These are phyloP conservation scores for Ophiostoma fasciatum DNA, from an alignment of 2,329 filamentous ascomycete species.

Conservation along the genomic window DNA sequence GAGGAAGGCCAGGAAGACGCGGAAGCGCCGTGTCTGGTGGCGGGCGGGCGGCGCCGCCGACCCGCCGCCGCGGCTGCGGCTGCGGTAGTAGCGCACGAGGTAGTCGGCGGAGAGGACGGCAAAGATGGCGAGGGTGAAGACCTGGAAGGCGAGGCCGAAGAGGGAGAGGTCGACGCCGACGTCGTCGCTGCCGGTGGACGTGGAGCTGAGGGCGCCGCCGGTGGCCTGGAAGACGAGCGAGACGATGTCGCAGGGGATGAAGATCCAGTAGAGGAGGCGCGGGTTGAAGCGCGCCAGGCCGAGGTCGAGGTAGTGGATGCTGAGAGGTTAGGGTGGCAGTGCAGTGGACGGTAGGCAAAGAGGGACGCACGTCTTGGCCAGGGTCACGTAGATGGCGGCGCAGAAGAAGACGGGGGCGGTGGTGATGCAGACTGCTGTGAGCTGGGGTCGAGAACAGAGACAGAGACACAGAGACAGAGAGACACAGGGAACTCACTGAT, in stretches of 20 bases:
- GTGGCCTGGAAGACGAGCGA: slow-evolving; percentile 40
- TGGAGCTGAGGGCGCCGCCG: slow-evolving; percentile 36
- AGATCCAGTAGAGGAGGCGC: slow-evolving; percentile 27
- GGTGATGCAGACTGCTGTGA: slow-evolving; percentile 39
- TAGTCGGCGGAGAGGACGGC: slow-evolving; percentile 33
- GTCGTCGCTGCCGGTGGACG: slow-evolving; percentile 28
- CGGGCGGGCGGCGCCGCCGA: neutral
- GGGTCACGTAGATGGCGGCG: slow-evolving; percentile 52
- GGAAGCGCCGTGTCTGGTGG: slow-evolving; percentile 1
- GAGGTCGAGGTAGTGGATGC: slow-evolving; percentile 23
- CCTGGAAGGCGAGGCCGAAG: slow-evolving; percentile 43
- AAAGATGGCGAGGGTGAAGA: slow-evolving; percentile 39
- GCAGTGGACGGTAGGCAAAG: too few relatives aligned
- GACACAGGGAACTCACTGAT: slow-evolving; percentile 33
- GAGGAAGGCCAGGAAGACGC: slow-evolving; percentile 35
- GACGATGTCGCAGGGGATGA: slow-evolving; percentile 37
- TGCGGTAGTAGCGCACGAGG: slow-evolving; percentile 24
- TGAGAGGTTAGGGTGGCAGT: too few relatives aligned
- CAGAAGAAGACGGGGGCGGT: slow-evolving; percentile 40
- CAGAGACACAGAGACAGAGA: too few relatives aligned
- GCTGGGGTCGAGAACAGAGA: neutral
- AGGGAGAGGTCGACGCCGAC: slow-evolving; percentile 33
- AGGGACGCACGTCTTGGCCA: slow-evolving; percentile 17
- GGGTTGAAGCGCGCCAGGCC: slow-evolving; percentile 26
- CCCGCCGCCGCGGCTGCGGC: neutral